Conservation (phyloP, 345 rosid species). For the Brassica rapa region DNA sequence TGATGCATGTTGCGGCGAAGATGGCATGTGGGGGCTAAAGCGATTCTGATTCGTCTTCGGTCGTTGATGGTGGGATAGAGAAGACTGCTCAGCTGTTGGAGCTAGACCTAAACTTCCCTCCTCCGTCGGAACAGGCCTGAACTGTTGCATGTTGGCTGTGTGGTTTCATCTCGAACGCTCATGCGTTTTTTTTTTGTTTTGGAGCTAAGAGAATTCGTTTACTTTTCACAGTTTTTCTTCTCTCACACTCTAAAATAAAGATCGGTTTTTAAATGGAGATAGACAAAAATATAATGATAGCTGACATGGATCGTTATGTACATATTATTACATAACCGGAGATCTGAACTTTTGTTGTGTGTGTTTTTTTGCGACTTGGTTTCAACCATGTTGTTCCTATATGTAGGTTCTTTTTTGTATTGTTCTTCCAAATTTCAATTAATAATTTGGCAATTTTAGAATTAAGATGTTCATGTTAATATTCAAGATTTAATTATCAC, state of each 20-base stretch:
- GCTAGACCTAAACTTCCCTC: slow-evolving; percentile 73
- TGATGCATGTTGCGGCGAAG: slow-evolving; percentile 34
- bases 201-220: slow-evolving; percentile 27
- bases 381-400: slow-evolving; percentile 34
- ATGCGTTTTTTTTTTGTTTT: slow-evolving; percentile 20
- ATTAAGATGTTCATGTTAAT: background rate
- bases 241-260: slow-evolving; percentile 5
- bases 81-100: slow-evolving; percentile 45
- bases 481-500: background rate
- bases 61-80: slow-evolving; percentile 45
- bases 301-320: slow-evolving; percentile 47
- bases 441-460: slow-evolving; percentile 31
- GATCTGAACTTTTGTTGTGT: slow-evolving; percentile 40
- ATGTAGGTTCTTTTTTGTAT: background rate
- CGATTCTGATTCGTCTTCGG: slow-evolving; percentile 70
- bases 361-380: slow-evolving; percentile 42
- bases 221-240: slow-evolving; percentile 3
- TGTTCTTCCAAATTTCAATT: slow-evolving; percentile 25
- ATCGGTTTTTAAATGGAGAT: slow-evolving; percentile 28
- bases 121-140: slow-evolving; percentile 67
- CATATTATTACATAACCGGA: slow-evolving; percentile 41
- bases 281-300: slow-evolving; percentile 29
- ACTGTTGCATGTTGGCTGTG: background rate
- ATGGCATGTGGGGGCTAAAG: slow-evolving; percentile 44
- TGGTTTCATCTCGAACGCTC: slow-evolving; percentile 20